Evolutionary conservation across 441 rosid genomes (phyloP).

Genomic region (Rhodomyrtus psidioides): DNA sequence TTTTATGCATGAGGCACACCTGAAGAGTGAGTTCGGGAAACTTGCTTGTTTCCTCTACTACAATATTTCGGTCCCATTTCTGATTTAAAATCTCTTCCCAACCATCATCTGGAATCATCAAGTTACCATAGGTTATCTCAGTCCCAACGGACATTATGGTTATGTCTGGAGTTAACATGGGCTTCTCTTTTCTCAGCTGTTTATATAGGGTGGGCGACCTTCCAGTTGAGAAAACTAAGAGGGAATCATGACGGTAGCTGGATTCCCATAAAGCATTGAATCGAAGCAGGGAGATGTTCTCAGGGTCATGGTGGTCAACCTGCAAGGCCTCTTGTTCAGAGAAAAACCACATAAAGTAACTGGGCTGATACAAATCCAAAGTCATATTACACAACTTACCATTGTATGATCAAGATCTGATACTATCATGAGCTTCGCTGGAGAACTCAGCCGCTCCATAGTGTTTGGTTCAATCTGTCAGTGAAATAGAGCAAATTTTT

Average conservation of each 20-base stretch:
- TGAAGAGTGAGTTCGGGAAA: slow-evolving; percentile 75
- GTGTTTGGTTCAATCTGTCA: neutral
- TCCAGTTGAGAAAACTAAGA: slow-evolving; percentile 92
- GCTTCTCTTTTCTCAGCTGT: slow-evolving; percentile 71
- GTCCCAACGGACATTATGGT: slow-evolving; percentile 95
- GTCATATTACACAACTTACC: slow-evolving; percentile 27
- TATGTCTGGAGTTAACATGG: slow-evolving; percentile 85
- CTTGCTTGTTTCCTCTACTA: slow-evolving; percentile 65
- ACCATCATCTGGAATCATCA: slow-evolving; percentile 75
- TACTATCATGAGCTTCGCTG: slow-evolving; percentile 79
- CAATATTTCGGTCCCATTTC: slow-evolving; percentile 64
- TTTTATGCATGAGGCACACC: slow-evolving; percentile 26
- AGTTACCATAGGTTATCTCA: slow-evolving; percentile 75
- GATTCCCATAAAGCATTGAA: slow-evolving; percentile 92
- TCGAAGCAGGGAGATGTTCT: slow-evolving; percentile 73
- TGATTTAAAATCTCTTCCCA: slow-evolving; percentile 73
- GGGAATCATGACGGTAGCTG: slow-evolving; percentile 67
- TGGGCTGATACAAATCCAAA: neutral
- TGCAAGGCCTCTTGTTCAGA: slow-evolving; percentile 19
- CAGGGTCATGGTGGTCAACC: slow-evolving; percentile 95
- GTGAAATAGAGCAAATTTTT: neutral
- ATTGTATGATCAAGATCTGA: slow-evolving; percentile 94
- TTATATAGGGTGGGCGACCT: slow-evolving; percentile 86
- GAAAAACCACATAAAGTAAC: neutral
- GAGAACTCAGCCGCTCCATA: slow-evolving; percentile 56